Conservation (phyloP, 495 filamentous ascomycete genomes). For the Xylaria castorea region DNA sequence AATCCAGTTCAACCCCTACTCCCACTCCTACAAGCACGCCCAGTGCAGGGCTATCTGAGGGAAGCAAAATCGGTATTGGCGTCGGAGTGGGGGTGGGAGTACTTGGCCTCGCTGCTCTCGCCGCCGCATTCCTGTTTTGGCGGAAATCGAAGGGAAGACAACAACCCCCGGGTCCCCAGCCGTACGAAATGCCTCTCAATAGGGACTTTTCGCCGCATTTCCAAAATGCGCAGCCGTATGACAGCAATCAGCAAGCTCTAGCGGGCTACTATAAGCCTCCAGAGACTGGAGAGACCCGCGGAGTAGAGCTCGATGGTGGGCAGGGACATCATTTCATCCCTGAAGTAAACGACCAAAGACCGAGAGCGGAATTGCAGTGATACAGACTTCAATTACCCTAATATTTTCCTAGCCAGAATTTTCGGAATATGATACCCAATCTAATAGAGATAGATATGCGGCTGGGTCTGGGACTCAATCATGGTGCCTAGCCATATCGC, state of each 20-base stretch:
- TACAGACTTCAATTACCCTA: conserved; percentile 4
- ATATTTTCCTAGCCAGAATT: background rate
- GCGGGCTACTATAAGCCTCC: conserved; percentile 28
- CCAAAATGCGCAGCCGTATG: conserved; percentile 3
- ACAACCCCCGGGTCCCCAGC: conserved; percentile 21
- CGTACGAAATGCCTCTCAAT: conserved; percentile 28
- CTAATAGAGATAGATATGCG: conserved; percentile 10
- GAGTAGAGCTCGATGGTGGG: conserved; percentile 28
- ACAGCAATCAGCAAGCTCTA: conserved; percentile 6
- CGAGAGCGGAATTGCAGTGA: conserved; percentile 31
- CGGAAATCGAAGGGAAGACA: conserved; percentile 26
- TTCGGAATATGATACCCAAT: conserved; percentile 15
- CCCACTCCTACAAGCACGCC: conserved; percentile 14
- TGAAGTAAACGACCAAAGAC: conserved; percentile 19
- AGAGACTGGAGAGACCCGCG: conserved; percentile 22
- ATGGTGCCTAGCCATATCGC: background rate
- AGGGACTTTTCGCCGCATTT: conserved; percentile 11
- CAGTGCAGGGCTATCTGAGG: conserved; percentile 25
- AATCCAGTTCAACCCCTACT: conserved; percentile 8
- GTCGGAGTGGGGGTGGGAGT: conserved; percentile 31
- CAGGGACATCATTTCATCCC: conserved; percentile 22
- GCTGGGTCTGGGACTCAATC: background rate
- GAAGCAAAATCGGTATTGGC: conserved; percentile 30
- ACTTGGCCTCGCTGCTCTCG: conserved; percentile 28
- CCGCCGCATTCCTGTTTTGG: conserved; percentile 28